Percentiles rank a stretch among this genome's conserved stretches.
Evolutionary conservation across 805 yeast genomes (phyloP).

Genomic region (Jamesozyma spencerorum): DNA sequence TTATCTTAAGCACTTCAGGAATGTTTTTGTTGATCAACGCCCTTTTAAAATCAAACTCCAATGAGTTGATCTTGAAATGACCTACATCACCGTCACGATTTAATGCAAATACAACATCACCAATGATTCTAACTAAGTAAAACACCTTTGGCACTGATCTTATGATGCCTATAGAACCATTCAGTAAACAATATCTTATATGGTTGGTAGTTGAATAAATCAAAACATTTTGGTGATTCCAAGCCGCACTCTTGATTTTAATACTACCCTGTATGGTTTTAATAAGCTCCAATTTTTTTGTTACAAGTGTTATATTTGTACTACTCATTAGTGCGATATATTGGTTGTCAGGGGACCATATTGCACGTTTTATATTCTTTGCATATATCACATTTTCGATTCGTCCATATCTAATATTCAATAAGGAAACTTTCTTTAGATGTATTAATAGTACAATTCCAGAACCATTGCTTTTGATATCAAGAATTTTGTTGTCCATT

Average conservation of each 20-base stretch:
- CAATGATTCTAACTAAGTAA: constrained; percentile 64
- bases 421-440: constrained; percentile 59
- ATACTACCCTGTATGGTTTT: constrained; percentile 91
- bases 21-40: constrained; percentile 84
- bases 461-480: constrained; percentile 68
- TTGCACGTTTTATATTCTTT: constrained; percentile 72
- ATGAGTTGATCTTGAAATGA: constrained; percentile 73
- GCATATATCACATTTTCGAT: constrained; percentile 58
- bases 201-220: constrained; percentile 91
- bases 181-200: constrained; percentile 81
- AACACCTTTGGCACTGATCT: constrained; percentile 82
- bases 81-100: constrained; percentile 80
- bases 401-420: constrained; percentile 86
- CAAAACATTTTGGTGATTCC: constrained; percentile 91
- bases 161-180: constrained; percentile 91
- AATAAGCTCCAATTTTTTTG: constrained; percentile 62
- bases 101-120: constrained; percentile 65
- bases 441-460: constrained; percentile 75
- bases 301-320: constrained; percentile 83
- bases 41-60: constrained; percentile 91
- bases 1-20: constrained; percentile 81
- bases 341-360: constrained; percentile 82
- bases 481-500: constrained; percentile 55
- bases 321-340: constrained; percentile 80
- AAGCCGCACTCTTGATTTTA: constrained; percentile 92